Conservation (phyloP, 139 green algal genomes). For the Chlamydomonas schloesseri region DNA sequence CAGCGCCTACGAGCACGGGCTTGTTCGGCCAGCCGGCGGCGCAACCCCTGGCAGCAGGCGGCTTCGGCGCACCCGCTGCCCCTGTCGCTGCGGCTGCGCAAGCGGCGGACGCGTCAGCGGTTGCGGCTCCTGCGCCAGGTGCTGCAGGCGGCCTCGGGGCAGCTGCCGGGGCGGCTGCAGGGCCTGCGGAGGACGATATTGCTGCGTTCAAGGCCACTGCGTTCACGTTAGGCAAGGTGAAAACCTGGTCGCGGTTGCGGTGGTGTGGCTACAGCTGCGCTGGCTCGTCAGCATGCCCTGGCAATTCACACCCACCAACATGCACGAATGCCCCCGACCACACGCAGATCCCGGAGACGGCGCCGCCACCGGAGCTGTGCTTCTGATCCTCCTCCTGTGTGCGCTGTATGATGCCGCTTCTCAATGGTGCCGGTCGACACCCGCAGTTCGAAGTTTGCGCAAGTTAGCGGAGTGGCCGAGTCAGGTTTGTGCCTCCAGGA, state of each 20-base stretch:
- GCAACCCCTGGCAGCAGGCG: no score
- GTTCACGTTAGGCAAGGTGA: constrained; percentile 25
- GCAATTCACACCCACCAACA: no score
- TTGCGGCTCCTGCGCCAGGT: no score
- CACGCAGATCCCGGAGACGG: constrained; percentile 21
- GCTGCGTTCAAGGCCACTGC: neutral
- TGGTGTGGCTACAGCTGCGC: no score
- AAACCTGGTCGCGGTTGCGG: no score
- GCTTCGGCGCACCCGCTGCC: neutral
- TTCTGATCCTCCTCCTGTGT: neutral
- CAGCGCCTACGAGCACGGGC: neutral
- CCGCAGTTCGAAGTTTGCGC: no score
- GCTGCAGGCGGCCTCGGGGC: neutral
- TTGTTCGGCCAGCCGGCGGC: neutral
- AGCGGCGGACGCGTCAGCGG: neutral
- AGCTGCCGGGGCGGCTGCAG: neutral
- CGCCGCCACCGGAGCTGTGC: constrained; percentile 35
- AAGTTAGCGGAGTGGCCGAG: no score
- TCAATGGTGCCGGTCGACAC: no score
- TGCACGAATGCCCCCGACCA: no score
- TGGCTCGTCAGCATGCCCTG: no score
- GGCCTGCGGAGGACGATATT: neutral
- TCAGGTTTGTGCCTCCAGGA: no score
- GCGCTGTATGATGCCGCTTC: no score
- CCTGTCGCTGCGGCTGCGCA: neutral